A percentile compares a stretch with the other conserved stretches of the same genome.
Evolutionary conservation across 495 filamentous ascomycete genomes (phyloP).

Genomic region (Parmelia sp.): DNA sequence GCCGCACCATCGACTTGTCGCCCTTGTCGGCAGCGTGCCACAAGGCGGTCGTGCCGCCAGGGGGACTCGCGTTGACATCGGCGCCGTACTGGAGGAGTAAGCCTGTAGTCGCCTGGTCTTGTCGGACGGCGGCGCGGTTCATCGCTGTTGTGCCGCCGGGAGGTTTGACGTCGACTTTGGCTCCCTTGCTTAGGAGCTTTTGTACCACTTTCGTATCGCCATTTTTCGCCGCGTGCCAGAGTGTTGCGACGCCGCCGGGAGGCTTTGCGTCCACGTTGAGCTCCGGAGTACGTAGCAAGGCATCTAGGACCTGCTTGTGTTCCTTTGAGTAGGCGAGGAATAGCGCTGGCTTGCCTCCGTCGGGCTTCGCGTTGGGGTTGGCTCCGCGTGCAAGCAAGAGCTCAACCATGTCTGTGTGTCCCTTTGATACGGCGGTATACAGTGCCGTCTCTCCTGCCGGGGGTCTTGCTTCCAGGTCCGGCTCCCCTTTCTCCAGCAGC

Average conservation of each 20-base stretch:
- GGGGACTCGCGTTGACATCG: constrained; percentile 20
- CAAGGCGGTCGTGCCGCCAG: constrained; percentile 21
- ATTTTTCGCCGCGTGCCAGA: constrained; percentile 22
- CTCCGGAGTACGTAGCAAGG: constrained; percentile 11
- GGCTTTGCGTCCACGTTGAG: constrained; percentile 17
- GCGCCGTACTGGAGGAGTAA: constrained; percentile 19
- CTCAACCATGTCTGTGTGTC: constrained; percentile 6
- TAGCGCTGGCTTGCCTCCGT: constrained; percentile 18
- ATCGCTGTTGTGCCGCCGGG: constrained; percentile 19
- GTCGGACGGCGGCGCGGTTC: constrained; percentile 17
- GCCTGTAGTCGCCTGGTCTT: constrained; percentile 13
- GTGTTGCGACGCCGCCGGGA: constrained; percentile 18
- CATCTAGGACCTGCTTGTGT: constrained; percentile 10
- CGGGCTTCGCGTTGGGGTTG: constrained; percentile 15
- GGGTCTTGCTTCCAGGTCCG: constrained; percentile 18
- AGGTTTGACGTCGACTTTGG: constrained; percentile 17
- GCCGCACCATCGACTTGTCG: constrained; percentile 11
- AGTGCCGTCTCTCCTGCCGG: constrained; percentile 19
- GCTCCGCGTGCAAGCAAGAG: constrained; percentile 18
- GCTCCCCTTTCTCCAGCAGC: constrained; percentile 15
- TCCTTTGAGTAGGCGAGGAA: constrained; percentile 13
- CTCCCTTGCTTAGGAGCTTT: constrained; percentile 13
- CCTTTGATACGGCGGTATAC: constrained; percentile 14
- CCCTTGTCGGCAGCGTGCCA: constrained; percentile 16
- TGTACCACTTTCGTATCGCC: constrained; percentile 14